phyloP scores from a whole-genome alignment of 2,329 filamentous ascomycete species.

The Cadophora sp. region DNA sequence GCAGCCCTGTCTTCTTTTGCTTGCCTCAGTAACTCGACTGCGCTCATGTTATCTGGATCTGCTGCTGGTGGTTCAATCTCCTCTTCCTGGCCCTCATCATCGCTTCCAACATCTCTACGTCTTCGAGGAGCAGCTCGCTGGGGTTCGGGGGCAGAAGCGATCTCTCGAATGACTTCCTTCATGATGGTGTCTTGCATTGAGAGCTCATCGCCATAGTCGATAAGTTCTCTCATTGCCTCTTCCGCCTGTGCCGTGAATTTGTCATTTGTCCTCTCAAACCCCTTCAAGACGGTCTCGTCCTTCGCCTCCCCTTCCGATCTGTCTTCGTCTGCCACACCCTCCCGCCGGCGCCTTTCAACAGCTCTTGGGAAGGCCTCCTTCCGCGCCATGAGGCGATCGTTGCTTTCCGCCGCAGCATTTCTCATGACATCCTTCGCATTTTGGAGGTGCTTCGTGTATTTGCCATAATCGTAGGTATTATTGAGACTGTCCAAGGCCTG shows the following conservation, averaged over 20 bases:
- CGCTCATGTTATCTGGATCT: conserved; percentile 43
- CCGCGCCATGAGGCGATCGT: conserved; percentile 55
- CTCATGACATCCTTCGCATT: conserved; percentile 55
- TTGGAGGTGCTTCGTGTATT: conserved; percentile 56
- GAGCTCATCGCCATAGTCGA: conserved; percentile 61
- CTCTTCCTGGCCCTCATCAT: conserved; percentile 48
- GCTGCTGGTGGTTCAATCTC: conserved; percentile 48
- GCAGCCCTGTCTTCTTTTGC: conserved; percentile 45
- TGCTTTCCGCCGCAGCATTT: conserved; percentile 58
- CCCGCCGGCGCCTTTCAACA: conserved; percentile 42
- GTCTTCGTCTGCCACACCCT: conserved; percentile 45
- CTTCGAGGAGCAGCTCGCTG: conserved; percentile 46
- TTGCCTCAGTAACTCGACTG: conserved; percentile 47
- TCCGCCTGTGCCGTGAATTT: conserved; percentile 62
- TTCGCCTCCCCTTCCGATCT: conserved; percentile 45
- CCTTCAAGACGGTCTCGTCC: conserved; percentile 50
- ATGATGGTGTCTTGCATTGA: conserved; percentile 40
- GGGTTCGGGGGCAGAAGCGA: conserved; percentile 29
- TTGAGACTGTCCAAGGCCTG: conserved; percentile 54
- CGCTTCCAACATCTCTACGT: conserved; percentile 40
- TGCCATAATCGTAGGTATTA: conserved; percentile 49
- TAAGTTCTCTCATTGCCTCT: conserved; percentile 59
- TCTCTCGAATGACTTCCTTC: conserved; percentile 44
- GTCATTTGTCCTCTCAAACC: conserved; percentile 54
- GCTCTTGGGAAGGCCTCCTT: conserved; percentile 36